phyloP scores from a whole-genome alignment of 2,329 filamentous ascomycete genomes.

The Epichloe bromicola region DNA sequence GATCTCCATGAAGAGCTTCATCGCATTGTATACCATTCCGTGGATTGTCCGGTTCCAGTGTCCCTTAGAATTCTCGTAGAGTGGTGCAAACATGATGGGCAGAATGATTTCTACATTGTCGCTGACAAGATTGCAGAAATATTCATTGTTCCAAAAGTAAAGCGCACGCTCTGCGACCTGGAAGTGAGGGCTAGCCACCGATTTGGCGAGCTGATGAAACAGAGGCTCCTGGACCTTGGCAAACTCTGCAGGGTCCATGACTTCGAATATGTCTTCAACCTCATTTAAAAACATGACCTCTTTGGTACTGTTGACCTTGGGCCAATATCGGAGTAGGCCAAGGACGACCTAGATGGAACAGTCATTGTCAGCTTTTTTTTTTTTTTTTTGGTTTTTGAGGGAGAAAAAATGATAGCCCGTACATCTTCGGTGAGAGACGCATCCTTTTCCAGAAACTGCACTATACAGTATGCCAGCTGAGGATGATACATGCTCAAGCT shows the following conservation, averaged over 20 bases:
- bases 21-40: slow-evolving; percentile 98
- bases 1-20: slow-evolving; percentile 99
- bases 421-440: slow-evolving; percentile 94
- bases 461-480: slow-evolving; percentile 95
- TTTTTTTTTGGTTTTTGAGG: no score
- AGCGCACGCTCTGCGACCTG: slow-evolving; percentile 94
- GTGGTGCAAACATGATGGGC: slow-evolving; percentile 96
- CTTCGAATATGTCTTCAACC: slow-evolving; percentile 98
- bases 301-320: slow-evolving; percentile 98
- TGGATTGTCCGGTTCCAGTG: slow-evolving; percentile 99
- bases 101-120: slow-evolving; percentile 98
- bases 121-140: slow-evolving; percentile 97
- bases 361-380: not conserved
- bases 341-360: slow-evolving; percentile 60
- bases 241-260: slow-evolving; percentile 98
- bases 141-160: slow-evolving; percentile 99
- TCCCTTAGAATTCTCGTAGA: slow-evolving; percentile 98
- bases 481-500: slow-evolving; percentile 99
- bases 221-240: slow-evolving; percentile 96
- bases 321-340: slow-evolving; percentile 91
- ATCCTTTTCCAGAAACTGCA: slow-evolving; percentile 97
- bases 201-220: slow-evolving; percentile 95
- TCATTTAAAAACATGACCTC: slow-evolving; percentile 99
- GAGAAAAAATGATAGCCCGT: no score
- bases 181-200: slow-evolving; percentile 95